phyloP scores from a whole-genome alignment of 768 basidiomycete genomes.

The Strobilomyces confusus region DNA sequence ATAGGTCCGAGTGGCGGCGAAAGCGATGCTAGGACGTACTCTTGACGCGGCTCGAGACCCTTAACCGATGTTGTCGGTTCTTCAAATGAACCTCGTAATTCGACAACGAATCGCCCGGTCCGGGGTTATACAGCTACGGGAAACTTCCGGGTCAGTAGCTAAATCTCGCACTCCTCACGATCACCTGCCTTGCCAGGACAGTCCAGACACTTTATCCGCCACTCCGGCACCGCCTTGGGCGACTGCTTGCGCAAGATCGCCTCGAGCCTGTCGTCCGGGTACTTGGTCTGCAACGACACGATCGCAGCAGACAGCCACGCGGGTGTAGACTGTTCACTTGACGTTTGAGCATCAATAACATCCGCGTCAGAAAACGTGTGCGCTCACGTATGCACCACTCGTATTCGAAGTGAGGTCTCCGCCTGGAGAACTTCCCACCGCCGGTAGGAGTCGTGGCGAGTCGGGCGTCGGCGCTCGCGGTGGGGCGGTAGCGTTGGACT shows the following conservation, averaged over 20 bases:
- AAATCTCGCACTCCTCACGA: neutral
- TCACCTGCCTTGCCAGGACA: constrained; percentile 82
- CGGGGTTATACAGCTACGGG: constrained; percentile 79
- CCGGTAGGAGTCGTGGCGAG: constrained; percentile 17
- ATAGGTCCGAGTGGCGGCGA: constrained; percentile 9
- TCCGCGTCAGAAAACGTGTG: constrained; percentile 18
- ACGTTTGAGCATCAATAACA: constrained; percentile 31
- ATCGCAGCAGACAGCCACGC: constrained; percentile 71
- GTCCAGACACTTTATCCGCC: constrained; percentile 88
- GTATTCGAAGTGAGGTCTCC: constrained; percentile 11
- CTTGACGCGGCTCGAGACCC: constrained; percentile 57
- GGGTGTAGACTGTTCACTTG: constrained; percentile 45
- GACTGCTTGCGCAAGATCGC: constrained; percentile 61
- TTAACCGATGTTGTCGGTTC: constrained; percentile 75
- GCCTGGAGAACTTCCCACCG: constrained; percentile 16
- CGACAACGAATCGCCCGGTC: constrained; percentile 77
- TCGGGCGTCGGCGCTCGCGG: constrained; percentile 23
- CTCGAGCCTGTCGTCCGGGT: constrained; percentile 81
- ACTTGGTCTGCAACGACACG: constrained; percentile 61
- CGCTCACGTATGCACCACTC: constrained; percentile 27
- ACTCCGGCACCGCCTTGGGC: constrained; percentile 62
- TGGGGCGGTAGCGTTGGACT: constrained; percentile 16
- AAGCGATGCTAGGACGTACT: constrained; percentile 15
- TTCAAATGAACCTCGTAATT: constrained; percentile 94
- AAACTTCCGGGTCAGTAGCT: neutral